Evolutionary conservation across 2,329 filamentous ascomycete genomes (phyloP).

Genomic region (Fusarium staphyleae): DNA sequence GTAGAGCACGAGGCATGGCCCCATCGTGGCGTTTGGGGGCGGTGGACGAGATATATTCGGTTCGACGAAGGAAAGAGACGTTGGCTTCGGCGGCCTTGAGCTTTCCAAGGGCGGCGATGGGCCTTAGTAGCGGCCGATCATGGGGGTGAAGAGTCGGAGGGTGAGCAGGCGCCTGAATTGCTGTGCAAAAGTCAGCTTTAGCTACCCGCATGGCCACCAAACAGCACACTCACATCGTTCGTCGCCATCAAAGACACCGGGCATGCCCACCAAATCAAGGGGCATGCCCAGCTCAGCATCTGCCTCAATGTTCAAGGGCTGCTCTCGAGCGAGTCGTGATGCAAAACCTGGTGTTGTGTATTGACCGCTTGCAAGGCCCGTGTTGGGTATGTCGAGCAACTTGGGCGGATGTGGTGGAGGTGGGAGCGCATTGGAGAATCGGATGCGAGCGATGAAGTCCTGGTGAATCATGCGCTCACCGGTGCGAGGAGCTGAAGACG

Average conservation of each 20-base stretch:
- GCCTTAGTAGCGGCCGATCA: constrained; percentile 83
- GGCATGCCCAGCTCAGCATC: constrained; percentile 99
- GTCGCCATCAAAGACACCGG: constrained; percentile 92
- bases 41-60: constrained; percentile 86
- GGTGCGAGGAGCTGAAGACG: constrained; percentile 44
- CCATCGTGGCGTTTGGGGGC: constrained; percentile 58
- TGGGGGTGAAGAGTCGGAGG: constrained; percentile 78
- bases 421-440: constrained; percentile 94
- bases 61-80: constrained; percentile 93
- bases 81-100: constrained; percentile 76
- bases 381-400: constrained; percentile 95
- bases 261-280: constrained; percentile 92
- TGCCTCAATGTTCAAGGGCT: constrained; percentile 94
- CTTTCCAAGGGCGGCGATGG: constrained; percentile 85
- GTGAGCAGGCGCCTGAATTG: constrained; percentile 80
- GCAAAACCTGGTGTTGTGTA: constrained; percentile 93
- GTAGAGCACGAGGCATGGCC: constrained; percentile 51
- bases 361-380: constrained; percentile 82
- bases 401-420: constrained; percentile 95
- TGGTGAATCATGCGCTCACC: constrained; percentile 77
- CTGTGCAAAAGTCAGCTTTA: constrained; percentile 53
- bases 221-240: constrained; percentile 74
- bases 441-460: constrained; percentile 95
- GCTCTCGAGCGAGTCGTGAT: constrained; percentile 85
- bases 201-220: not conserved